Conservation (phyloP, 805 yeast genomes). For the Cephaloascus fragrans region DNA sequence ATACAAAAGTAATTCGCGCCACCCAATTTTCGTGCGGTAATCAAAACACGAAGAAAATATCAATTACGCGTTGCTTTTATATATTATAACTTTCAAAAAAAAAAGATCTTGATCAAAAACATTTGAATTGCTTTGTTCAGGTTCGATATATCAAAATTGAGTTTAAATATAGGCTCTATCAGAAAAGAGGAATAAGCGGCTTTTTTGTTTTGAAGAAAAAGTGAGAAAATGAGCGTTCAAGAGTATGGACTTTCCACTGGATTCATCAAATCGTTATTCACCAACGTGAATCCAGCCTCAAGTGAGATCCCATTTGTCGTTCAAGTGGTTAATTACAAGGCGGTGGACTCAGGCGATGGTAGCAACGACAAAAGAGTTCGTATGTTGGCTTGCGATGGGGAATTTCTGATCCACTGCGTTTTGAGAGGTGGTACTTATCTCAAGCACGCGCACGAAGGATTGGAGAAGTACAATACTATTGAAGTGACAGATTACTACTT, state of each 20-base stretch:
- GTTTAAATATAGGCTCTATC: no score
- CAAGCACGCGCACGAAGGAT: constrained; percentile 28
- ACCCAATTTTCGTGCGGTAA: no score
- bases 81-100: no score
- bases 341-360: constrained; percentile 12
- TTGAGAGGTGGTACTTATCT: constrained; percentile 31
- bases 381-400: constrained; percentile 28
- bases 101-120: no score
- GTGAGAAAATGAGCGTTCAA: background rate
- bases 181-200: no score
- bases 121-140: no score
- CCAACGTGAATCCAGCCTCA: background rate
- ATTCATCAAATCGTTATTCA: background rate
- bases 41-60: no score
- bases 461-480: constrained; percentile 34
- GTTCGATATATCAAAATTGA: no score
- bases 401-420: constrained; percentile 24
- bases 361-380: constrained; percentile 20
- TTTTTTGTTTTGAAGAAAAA: no score
- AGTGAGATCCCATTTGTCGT: constrained; percentile 14
- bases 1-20: no score
- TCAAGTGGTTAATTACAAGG: constrained; percentile 24
- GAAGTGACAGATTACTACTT: constrained; percentile 28
- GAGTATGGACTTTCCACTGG: background rate
- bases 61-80: no score